Evolutionary conservation across 805 yeast genomes (phyloP).

Genomic region (Ascoidea asiatica): DNA sequence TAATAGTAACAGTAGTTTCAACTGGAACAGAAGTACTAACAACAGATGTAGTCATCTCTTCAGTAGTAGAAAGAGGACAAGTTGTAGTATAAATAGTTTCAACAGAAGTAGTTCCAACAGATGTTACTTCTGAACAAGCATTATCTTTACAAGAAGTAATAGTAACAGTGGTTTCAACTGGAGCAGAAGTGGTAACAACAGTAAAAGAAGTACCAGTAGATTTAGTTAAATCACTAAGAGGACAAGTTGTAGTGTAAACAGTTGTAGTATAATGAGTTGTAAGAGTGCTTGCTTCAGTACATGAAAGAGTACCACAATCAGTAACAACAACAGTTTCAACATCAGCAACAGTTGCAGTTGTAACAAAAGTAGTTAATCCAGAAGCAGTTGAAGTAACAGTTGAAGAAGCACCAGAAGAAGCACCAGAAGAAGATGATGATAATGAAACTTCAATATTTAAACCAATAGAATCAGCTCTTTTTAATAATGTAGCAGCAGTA

Average conservation of each 20-base stretch:
- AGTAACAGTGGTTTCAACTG: slow-evolving; percentile 5
- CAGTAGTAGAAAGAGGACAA: slow-evolving; percentile 6
- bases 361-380: background rate
- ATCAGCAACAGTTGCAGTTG: background rate
- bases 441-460: background rate
- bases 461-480: background rate
- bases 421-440: background rate
- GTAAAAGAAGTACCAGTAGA: background rate
- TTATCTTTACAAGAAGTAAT: slow-evolving; percentile 8
- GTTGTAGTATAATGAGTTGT: slow-evolving; percentile 4
- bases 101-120: slow-evolving; percentile 2
- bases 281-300: slow-evolving; percentile 1
- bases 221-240: no score
- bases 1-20: background rate
- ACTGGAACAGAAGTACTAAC: background rate
- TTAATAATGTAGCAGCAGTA: slow-evolving; percentile 2
- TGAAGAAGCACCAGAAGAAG: background rate
- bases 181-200: background rate
- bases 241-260: slow-evolving; percentile 9
- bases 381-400: background rate
- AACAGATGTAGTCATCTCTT: background rate
- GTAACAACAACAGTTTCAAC: background rate
- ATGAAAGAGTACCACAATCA: background rate
- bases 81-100: slow-evolving; percentile 7
- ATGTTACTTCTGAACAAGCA: slow-evolving; percentile 2